Percentiles rank a stretch among this genome's conserved stretches.
Conservation (phyloP, 495 filamentous ascomycete species). For the Aspergillus heteromorphus region DNA sequence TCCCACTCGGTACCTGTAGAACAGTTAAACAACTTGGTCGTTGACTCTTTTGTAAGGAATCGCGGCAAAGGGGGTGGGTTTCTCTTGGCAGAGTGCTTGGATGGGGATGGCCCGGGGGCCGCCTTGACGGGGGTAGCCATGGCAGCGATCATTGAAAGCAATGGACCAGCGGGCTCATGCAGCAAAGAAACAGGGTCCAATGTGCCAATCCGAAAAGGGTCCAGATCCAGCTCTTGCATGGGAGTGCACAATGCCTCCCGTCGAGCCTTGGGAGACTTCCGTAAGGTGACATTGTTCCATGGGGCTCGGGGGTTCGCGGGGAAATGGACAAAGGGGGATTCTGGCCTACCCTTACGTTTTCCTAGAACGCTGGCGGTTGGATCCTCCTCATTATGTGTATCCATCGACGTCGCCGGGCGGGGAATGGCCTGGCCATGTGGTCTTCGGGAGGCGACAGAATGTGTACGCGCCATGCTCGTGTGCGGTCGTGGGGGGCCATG, state of each 20-base stretch:
- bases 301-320: constrained; percentile 18
- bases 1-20: constrained; percentile 60
- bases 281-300: constrained; percentile 17
- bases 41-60: constrained; percentile 71
- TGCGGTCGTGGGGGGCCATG: constrained; percentile 49
- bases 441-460: constrained; percentile 40
- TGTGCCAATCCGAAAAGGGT: constrained; percentile 1
- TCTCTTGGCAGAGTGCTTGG: constrained; percentile 21
- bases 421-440: constrained; percentile 38
- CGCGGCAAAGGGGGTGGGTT: constrained; percentile 13
- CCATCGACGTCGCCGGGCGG: constrained; percentile 58
- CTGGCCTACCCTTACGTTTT: constrained; percentile 67
- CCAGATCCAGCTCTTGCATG: constrained; percentile 12
- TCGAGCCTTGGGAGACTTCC: constrained; percentile 5
- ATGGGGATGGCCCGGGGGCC: constrained; percentile 15
- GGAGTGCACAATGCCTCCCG: constrained; percentile 3
- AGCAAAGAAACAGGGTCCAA: constrained; percentile 4
- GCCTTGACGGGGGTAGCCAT: constrained; percentile 21
- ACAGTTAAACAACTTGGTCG: constrained; percentile 45
- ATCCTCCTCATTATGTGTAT: constrained; percentile 48
- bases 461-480: constrained; percentile 39
- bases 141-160: constrained; percentile 13
- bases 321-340: constrained; percentile 25
- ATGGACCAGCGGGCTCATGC: constrained; percentile 12
- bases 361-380: constrained; percentile 37